These are phyloP conservation scores for Bretschneidera sinensis DNA, from an alignment of 345 rosid genomes.

Conservation along the genomic window DNA sequence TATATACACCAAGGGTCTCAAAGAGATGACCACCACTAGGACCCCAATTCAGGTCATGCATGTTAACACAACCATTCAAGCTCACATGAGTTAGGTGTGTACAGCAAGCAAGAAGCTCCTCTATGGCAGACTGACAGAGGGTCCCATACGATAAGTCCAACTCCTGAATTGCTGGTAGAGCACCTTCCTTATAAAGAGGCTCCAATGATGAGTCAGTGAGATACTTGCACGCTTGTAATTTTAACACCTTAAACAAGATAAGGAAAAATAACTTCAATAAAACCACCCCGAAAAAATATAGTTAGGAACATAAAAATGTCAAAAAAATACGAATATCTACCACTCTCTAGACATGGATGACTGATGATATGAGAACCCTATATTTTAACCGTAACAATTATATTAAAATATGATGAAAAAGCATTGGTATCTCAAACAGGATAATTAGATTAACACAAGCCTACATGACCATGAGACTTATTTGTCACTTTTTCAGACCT, in stretches of 20 bases:
- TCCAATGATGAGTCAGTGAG: slow-evolving; percentile 81
- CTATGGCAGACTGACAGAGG: slow-evolving; percentile 85
- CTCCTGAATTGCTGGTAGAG: slow-evolving; percentile 72
- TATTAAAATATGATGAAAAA: background rate
- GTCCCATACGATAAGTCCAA: slow-evolving; percentile 94
- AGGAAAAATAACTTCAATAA: background rate
- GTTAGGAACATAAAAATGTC: no score
- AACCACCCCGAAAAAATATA: no score
- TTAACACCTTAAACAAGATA: slow-evolving; percentile 57
- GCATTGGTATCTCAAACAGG: background rate
- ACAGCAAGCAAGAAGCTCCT: slow-evolving; percentile 90
- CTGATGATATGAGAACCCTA: background rate
- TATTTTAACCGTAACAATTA: background rate
- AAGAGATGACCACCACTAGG: slow-evolving; percentile 37
- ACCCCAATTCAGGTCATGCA: slow-evolving; percentile 97
- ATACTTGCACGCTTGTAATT: slow-evolving; percentile 96
- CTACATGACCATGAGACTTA: background rate
- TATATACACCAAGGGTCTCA: slow-evolving; percentile 26
- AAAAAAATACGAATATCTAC: no score
- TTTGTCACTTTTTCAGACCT: background rate
- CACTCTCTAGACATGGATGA: no score
- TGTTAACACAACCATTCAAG: slow-evolving; percentile 86
- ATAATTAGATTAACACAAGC: no score
- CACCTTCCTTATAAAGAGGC: slow-evolving; percentile 85
- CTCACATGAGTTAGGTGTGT: slow-evolving; percentile 90